phyloP scores from a whole-genome alignment of 2,329 filamentous ascomycete genomes.

The Camptophora hylomeconis region DNA sequence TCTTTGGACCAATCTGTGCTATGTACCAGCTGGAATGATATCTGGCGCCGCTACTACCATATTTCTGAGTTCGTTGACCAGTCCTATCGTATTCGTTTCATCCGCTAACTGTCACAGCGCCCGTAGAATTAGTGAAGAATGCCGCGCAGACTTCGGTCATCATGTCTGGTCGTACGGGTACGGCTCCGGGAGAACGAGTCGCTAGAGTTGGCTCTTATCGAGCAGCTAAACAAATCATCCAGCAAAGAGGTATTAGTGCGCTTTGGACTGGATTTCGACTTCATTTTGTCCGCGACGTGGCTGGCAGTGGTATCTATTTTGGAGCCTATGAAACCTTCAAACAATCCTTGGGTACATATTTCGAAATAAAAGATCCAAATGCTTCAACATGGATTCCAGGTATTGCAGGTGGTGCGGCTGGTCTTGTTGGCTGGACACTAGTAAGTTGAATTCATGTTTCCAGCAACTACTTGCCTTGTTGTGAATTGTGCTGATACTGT shows the following conservation, averaged over 20 bases:
- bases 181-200: slow-evolving; percentile 14
- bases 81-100: not conserved
- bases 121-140: slow-evolving; percentile 36
- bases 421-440: slow-evolving; percentile 34
- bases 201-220: slow-evolving; percentile 29
- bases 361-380: too few species aligned
- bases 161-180: slow-evolving; percentile 19
- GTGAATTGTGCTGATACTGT: slow-evolving; percentile 4
- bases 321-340: slow-evolving; percentile 35
- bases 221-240: slow-evolving; percentile 30
- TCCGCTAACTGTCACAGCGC: slow-evolving; percentile 21
- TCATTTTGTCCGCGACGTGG: slow-evolving; percentile 31
- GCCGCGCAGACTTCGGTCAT: slow-evolving; percentile 36
- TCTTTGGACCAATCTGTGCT: slow-evolving; percentile 28
- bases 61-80: slow-evolving; percentile 28
- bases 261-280: slow-evolving; percentile 34
- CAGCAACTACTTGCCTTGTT: not conserved
- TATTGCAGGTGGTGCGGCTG: slow-evolving; percentile 33
- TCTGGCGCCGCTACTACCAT: slow-evolving; percentile 30
- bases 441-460: slow-evolving; percentile 21
- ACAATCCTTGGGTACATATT: slow-evolving; percentile 30
- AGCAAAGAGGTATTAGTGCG: slow-evolving; percentile 29
- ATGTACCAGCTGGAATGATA: slow-evolving; percentile 28
- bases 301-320: slow-evolving; percentile 34
- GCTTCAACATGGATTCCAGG: too few species aligned